Evolutionary conservation across 495 filamentous ascomycete genomes (phyloP), one percentile per base, ranked within the genome.

Genomic region (Aspergillus haitiensis): DNA sequence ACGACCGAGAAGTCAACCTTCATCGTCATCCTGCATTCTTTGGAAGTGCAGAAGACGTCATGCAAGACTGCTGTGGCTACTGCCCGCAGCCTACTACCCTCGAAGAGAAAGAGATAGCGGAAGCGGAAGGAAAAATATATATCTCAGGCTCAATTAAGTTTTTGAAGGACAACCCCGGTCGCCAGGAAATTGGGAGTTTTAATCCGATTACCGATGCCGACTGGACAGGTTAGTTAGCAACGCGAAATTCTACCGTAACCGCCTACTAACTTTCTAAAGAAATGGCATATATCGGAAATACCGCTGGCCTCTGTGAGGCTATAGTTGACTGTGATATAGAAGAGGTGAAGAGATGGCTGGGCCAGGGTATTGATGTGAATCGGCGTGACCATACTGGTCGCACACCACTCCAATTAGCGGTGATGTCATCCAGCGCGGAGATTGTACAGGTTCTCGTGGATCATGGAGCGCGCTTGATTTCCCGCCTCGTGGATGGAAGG

Each of bases 11-110:
- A 40, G 86, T 91, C 3, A 83, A 88, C 60, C 78, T 94, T 5
- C 90, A 94, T 70, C 82, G 90, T 3, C 90, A 94, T 65, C 90
- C 90, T 11, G 88, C 85, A 40, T 91, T 79, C 64, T 88, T 91
- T 58, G 88, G 88, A 6, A 78, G 80, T 27, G 78, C 82, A 3
- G 75, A 81, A 16, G 82, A 92, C 74, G 82, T 93, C 31, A 80
- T 91, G 44, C 74, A 81, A 11, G 90, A 93, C 69, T 95, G 90
- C 68, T 95, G 90, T 66, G 89, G 88, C 10, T 84, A 73, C 57
- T 95, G 90, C 62, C 90, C 90, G 0, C 69, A 78, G 46, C 86
- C 90, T 0, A 60, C 76, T 10, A 90, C 86, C 0, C 75, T 86
- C 0, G 88, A 93, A 56, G 90, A 93, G 60, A 72, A 80, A 45